phyloP scores from a whole-genome alignment of 1,284 basidiomycete genomes.

The Volvariella surrecta region DNA sequence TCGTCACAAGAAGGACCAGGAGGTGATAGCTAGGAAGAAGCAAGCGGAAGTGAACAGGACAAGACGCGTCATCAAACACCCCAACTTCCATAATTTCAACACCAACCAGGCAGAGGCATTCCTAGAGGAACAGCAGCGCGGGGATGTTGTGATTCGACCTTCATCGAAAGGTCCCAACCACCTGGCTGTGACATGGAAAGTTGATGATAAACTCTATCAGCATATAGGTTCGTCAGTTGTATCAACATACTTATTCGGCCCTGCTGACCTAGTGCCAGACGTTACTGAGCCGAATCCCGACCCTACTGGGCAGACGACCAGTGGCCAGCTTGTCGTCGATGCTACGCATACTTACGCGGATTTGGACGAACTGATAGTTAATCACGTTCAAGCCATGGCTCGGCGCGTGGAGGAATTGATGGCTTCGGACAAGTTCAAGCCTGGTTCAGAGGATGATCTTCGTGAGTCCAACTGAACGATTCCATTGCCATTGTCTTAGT shows the following conservation, averaged over 20 bases:
- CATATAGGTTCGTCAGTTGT: conserved; percentile 71
- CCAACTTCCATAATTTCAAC: conserved; percentile 97
- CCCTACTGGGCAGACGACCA: conserved; percentile 57
- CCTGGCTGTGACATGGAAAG: conserved; percentile 98
- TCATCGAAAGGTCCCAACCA: conserved; percentile 93
- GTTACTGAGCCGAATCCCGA: conserved; percentile 83
- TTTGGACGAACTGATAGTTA: conserved; percentile 96
- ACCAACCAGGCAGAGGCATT: conserved; percentile 85
- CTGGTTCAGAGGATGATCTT: conserved; percentile 80
- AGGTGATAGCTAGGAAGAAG: conserved; percentile 78
- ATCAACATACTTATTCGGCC: not conserved
- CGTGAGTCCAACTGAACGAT: conserved; percentile 44
- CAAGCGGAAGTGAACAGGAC: conserved; percentile 69
- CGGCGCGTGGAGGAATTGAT: conserved; percentile 93
- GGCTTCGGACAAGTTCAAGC: conserved; percentile 95
- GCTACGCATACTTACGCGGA: conserved; percentile 84
- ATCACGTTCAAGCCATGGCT: conserved; percentile 93
- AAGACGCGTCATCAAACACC: conserved; percentile 92
- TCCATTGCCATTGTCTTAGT: conserved; percentile 1
- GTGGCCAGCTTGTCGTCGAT: conserved; percentile 77
- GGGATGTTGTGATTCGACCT: conserved; percentile 93
- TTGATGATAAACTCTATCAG: conserved; percentile 94
- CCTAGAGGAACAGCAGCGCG: conserved; percentile 85
- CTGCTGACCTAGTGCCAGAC: conserved; percentile 38
- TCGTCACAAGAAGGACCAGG: conserved; percentile 62